A percentile compares a stretch with the other conserved stretches of the same genome.
Evolutionary conservation across 371 early-diverging fungal genomes (phyloP).

Genomic region (Mucor mucedo): DNA sequence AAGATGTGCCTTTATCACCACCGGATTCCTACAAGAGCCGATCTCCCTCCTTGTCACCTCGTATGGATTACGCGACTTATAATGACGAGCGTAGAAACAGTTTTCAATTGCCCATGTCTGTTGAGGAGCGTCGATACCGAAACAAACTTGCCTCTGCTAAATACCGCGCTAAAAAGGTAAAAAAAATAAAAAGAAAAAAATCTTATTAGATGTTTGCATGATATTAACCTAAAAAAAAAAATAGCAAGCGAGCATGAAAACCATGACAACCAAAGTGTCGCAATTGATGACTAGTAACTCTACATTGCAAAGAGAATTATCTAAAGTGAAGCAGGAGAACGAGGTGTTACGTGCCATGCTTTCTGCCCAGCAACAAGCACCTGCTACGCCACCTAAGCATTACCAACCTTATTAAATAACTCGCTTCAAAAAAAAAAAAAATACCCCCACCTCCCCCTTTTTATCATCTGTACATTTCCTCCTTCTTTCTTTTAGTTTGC

Average conservation of each 20-base stretch:
- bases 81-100: conserved; percentile 21
- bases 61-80: conserved; percentile 9
- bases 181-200: no score
- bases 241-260: conserved; percentile 33
- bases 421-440: no score
- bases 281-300: conserved; percentile 24
- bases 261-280: conserved; percentile 24
- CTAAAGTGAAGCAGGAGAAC: conserved; percentile 30
- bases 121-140: conserved; percentile 27
- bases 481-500: no score
- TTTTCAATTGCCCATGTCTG: conserved; percentile 25
- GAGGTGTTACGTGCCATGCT: conserved; percentile 28
- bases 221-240: no score
- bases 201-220: no score
- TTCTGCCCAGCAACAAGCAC: conserved; percentile 3
- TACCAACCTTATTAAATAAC: not conserved
- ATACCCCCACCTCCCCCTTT: not conserved
- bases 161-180: conserved; percentile 34
- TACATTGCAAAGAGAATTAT: conserved; percentile 21
- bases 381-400: not conserved
- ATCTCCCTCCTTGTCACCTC: conserved; percentile 31
- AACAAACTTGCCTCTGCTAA: conserved; percentile 37
- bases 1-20: conserved; percentile 34
- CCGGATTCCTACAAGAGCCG: conserved; percentile 29
- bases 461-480: not conserved